Conservation (phyloP, 176 grass and related monocot species). For the Metroxylon sagu region DNA sequence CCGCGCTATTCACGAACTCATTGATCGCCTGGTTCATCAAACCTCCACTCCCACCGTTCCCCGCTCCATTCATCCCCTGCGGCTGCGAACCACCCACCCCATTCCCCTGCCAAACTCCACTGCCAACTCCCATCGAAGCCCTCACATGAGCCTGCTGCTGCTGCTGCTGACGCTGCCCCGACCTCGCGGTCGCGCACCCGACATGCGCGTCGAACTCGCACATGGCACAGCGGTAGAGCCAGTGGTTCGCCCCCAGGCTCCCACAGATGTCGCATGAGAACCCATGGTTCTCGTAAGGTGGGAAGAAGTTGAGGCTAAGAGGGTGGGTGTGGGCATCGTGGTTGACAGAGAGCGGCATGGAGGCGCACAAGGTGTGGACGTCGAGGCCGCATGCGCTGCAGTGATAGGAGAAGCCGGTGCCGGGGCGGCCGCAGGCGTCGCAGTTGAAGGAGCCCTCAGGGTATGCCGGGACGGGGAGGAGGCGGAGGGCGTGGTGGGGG, state of each 20-base stretch:
- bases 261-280: constrained; percentile 8
- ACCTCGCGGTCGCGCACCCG: neutral
- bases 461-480: constrained; percentile 1
- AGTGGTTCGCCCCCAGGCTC: neutral
- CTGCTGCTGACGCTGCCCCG: neutral
- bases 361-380: constrained; percentile 1
- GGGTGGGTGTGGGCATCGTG: constrained; percentile 1
- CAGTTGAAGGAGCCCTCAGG: constrained; percentile 4
- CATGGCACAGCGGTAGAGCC: constrained; percentile 7
- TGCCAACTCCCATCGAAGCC: no score
- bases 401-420: constrained; percentile 6
- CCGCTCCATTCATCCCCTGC: no score
- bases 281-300: constrained; percentile 7
- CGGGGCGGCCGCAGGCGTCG: neutral
- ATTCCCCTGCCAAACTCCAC: no score
- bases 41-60: no score
- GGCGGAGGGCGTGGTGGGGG: constrained; percentile 2
- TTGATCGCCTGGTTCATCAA: neutral
- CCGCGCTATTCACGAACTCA: neutral
- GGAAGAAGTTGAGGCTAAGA: constrained; percentile 3
- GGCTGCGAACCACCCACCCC: no score
- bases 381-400: constrained; percentile 2
- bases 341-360: constrained; percentile 4
- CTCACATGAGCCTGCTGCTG: neutral
- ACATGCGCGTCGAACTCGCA: constrained; percentile 14